Evolutionary conservation across 1,284 basidiomycete genomes (phyloP).

Genomic region (Moesziomyces sp.): DNA sequence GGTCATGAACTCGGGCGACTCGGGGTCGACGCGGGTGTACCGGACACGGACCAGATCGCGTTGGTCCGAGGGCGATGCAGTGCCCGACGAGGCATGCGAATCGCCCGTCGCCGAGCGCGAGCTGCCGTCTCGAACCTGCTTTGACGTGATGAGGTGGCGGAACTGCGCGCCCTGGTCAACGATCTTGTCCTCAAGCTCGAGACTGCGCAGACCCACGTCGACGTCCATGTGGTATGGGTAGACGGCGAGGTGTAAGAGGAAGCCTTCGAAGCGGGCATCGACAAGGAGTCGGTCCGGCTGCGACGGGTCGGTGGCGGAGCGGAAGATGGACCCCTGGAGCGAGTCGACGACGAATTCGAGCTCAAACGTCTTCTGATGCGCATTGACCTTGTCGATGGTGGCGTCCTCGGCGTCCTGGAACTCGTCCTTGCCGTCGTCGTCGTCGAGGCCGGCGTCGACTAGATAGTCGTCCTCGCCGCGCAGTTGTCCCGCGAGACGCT

Average conservation of each 20-base stretch:
- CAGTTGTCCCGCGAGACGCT: constrained; percentile 57
- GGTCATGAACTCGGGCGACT: constrained; percentile 86
- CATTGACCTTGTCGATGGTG: constrained; percentile 57
- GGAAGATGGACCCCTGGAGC: constrained; percentile 84
- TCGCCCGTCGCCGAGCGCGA: constrained; percentile 31
- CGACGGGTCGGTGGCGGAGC: constrained; percentile 72
- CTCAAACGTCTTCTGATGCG: constrained; percentile 87
- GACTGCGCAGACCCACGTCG: constrained; percentile 78
- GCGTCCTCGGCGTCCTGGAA: constrained; percentile 62
- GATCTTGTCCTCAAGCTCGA: constrained; percentile 74
- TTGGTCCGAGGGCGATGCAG: constrained; percentile 30
- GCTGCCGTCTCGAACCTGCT: constrained; percentile 66
- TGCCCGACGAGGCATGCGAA: constrained; percentile 27
- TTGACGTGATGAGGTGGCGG: constrained; percentile 81
- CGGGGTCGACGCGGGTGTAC: constrained; percentile 83
- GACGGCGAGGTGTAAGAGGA: constrained; percentile 69
- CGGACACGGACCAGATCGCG: constrained; percentile 82
- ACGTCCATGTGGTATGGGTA: constrained; percentile 79
- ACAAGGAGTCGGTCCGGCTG: constrained; percentile 80
- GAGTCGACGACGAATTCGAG: constrained; percentile 88
- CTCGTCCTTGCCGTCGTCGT: constrained; percentile 56
- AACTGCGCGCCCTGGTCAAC: constrained; percentile 73
- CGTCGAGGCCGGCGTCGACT: constrained; percentile 52
- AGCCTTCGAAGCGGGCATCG: constrained; percentile 82
- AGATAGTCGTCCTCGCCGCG: constrained; percentile 58